Evolutionary conservation across 2,329 filamentous ascomycete genomes (phyloP), one percentile per base, ranked within the genome.

Genomic region (Geosmithia putterillii): DNA sequence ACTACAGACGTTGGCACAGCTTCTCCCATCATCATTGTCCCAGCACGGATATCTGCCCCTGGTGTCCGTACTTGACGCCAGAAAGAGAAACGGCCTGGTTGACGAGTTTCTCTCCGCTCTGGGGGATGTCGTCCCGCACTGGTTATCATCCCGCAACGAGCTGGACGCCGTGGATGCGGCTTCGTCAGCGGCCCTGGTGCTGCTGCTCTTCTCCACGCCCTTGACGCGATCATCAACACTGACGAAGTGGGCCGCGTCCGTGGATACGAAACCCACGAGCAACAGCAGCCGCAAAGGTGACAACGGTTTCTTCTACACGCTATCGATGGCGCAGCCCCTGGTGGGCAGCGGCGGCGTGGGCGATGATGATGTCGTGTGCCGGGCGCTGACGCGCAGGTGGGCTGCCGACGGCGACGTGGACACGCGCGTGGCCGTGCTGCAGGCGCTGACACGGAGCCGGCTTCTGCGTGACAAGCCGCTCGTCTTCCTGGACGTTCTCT

Each of bases 331-430:
- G 1, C 70, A 73, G 45, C 64, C 68, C 2, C 47, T 76, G 15
- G 50, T 55, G 7, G 17, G 18, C 10, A 54, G 23, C 41, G 49
- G 40, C 15, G 47, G 45, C 18, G 47, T 46, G 18, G 44, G 47
- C 19, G 51, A 53, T 37, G 50, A 45, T n/a, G 58, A 59, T 5
- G 46, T 65, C 6, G 65, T 69, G n/a, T 64, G 62, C 44, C 51
- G 62, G 8, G 65, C 71, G 3, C 57, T 81, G 12, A 52, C 67
- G 15, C 58, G 65, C 40, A 65, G 75, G n/a, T 82, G 78, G 78
- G 52, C 53, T 2, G 58, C 55, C 14, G 72, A 76, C 42, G 53
- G 50, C 2, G 58, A 70, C 19, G 62, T 78, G 15, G 73, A 78
- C 10, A 73, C 68, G 3, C 65, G 70, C 17, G 68, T 72, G 3